Percentiles rank a stretch among this genome's conserved stretches.
phyloP scores from a whole-genome alignment of 1,284 basidiomycete genomes.

The Ceratobasidium sp. region DNA sequence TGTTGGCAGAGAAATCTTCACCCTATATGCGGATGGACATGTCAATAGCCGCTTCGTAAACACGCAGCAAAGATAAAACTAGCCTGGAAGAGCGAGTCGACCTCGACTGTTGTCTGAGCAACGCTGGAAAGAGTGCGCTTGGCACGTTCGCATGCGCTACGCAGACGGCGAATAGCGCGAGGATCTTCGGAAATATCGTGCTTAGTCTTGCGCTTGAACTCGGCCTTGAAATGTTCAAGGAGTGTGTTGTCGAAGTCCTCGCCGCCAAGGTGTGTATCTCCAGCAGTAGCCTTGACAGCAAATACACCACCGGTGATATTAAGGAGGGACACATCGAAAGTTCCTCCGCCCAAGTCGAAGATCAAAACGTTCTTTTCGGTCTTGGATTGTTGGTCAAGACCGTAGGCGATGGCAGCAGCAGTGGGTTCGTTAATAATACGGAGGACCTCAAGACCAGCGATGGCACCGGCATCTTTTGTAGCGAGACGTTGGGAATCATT shows the following conservation, averaged over 20 bases:
- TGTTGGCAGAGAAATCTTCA: conserved; percentile 94
- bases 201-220: conserved; percentile 82
- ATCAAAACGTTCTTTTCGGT: conserved; percentile 98
- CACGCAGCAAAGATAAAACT: not conserved
- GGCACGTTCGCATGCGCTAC: conserved; percentile 98
- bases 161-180: conserved; percentile 93
- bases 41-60: not conserved
- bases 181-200: conserved; percentile 95
- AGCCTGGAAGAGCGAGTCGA: conserved; percentile 93
- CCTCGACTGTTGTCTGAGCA: conserved; percentile 98
- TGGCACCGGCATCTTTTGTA: conserved; percentile 70
- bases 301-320: conserved; percentile 72
- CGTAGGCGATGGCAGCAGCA: conserved; percentile 63
- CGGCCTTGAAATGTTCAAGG: conserved; percentile 96
- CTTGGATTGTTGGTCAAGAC: conserved; percentile 79
- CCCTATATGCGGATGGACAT: conserved; percentile 57
- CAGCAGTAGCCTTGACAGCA: conserved; percentile 70
- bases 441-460: conserved; percentile 72
- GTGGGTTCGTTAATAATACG: conserved; percentile 75
- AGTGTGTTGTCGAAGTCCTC: conserved; percentile 99
- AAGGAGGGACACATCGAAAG: conserved; percentile 73
- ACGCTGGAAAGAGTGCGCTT: conserved; percentile 99
- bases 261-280: conserved; percentile 73
- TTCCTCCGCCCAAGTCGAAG: conserved; percentile 98
- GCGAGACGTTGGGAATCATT: conserved; percentile 74